Percentiles rank a stretch among this genome's conserved stretches.
These are phyloP conservation scores for Chrysoporthe deuterocubensis DNA, from an alignment of 2,329 filamentous ascomycete species.

Conservation along the genomic window DNA sequence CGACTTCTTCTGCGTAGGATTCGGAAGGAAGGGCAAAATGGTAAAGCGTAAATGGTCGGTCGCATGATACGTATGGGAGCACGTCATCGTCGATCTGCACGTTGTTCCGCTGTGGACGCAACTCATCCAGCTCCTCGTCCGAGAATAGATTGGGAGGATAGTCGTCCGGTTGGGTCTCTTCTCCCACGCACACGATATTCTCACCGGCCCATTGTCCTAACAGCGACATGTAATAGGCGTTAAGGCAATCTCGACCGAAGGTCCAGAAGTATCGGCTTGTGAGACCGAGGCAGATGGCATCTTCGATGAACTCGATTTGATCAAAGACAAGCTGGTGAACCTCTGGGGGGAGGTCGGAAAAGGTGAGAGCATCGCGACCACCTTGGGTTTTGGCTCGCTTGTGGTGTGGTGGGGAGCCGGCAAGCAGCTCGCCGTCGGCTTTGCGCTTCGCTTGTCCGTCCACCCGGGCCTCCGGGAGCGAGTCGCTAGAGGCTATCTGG, in stretches of 20 bases:
- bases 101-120: background rate
- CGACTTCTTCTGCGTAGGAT: background rate
- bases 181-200: constrained; percentile 36
- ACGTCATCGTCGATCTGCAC: background rate
- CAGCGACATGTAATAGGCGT: constrained; percentile 30
- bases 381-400: no score
- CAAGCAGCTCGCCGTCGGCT: no score
- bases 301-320: background rate
- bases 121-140: background rate
- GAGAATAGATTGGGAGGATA: background rate
- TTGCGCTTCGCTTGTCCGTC: background rate
- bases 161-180: constrained; percentile 26
- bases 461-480: no score
- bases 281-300: background rate
- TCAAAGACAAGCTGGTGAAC: background rate
- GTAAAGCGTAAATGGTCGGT: background rate
- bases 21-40: background rate
- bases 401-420: background rate
- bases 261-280: constrained; percentile 5
- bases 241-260: background rate
- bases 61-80: background rate
- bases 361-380: background rate
- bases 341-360: background rate
- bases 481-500: no score
- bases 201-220: constrained; percentile 37